Conservation (phyloP, 106 monocot genomes). For the Iris macrosiphon region DNA sequence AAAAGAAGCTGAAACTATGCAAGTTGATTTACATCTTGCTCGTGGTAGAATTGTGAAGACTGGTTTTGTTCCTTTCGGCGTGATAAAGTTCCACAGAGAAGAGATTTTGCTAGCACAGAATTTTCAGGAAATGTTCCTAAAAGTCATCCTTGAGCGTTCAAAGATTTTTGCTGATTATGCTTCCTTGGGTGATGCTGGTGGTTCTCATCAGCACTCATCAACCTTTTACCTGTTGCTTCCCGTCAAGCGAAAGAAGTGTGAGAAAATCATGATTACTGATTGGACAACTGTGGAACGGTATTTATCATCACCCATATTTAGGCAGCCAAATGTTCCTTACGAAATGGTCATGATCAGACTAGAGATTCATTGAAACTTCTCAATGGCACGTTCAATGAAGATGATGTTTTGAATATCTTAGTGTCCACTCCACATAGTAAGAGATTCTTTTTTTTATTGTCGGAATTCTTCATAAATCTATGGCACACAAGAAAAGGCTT, state of each 20-base stretch:
- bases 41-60: constrained; percentile 82
- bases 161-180: constrained; percentile 47
- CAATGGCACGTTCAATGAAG: constrained; percentile 38
- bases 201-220: constrained; percentile 11
- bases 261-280: constrained; percentile 35
- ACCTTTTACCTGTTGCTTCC: constrained; percentile 86
- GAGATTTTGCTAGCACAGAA: constrained; percentile 68
- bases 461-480: constrained; percentile 48
- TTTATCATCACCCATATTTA: constrained; percentile 79
- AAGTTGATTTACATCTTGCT: constrained; percentile 92
- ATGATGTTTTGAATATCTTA: constrained; percentile 58
- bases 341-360: background rate
- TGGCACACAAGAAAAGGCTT: constrained; percentile 66
- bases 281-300: constrained; percentile 64
- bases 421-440: constrained; percentile 62
- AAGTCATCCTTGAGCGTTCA: constrained; percentile 67
- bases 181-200: constrained; percentile 28
- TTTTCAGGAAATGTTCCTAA: constrained; percentile 93
- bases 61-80: constrained; percentile 37
- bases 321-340: constrained; percentile 7
- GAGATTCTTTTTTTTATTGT: constrained; percentile 78
- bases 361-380: constrained; percentile 49
- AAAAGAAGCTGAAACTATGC: constrained; percentile 69
- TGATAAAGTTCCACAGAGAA: constrained; percentile 43
- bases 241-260: constrained; percentile 21